These are phyloP conservation scores for Candida sakaeoensis DNA, from an alignment of 805 yeast species.

Conservation along the genomic window DNA sequence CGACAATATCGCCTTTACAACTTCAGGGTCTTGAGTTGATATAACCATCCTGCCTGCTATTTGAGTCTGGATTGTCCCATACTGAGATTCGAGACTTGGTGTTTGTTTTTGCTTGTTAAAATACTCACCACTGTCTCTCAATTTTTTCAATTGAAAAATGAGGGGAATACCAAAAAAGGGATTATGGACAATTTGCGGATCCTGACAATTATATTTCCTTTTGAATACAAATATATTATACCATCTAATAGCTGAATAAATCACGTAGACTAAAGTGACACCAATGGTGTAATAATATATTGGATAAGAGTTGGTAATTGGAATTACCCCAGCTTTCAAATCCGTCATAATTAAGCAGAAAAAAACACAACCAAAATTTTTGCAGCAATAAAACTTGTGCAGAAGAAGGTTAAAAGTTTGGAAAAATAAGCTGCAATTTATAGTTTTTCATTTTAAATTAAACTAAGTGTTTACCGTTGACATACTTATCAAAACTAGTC, in stretches of 20 bases:
- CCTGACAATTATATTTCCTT: background rate
- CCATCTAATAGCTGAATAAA: background rate
- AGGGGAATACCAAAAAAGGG: background rate
- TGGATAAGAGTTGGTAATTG: background rate
- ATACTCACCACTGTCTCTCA: background rate
- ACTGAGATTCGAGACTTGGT: background rate
- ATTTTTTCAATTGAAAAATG: background rate
- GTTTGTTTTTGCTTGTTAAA: background rate
- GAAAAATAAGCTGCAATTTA: too few species aligned
- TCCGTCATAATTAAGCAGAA: background rate
- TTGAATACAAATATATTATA: background rate
- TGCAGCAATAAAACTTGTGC: background rate
- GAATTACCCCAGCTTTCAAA: background rate
- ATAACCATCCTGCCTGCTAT: background rate
- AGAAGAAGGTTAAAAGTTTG: too few species aligned
- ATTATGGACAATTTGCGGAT: constrained; percentile 2
- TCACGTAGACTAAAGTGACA: background rate
- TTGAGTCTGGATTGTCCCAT: constrained; percentile 1
- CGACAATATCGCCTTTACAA: constrained; percentile 39
- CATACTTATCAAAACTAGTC: too few species aligned
- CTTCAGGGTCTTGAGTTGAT: constrained; percentile 34
- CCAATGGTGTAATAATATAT: background rate
- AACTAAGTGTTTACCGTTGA: too few species aligned
- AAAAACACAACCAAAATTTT: too few species aligned
- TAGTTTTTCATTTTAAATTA: too few species aligned